A percentile compares a stretch with the other conserved stretches of the same genome.
Evolutionary conservation across 768 basidiomycete species (phyloP).

Genomic region (Paxillus rubicundulus): DNA sequence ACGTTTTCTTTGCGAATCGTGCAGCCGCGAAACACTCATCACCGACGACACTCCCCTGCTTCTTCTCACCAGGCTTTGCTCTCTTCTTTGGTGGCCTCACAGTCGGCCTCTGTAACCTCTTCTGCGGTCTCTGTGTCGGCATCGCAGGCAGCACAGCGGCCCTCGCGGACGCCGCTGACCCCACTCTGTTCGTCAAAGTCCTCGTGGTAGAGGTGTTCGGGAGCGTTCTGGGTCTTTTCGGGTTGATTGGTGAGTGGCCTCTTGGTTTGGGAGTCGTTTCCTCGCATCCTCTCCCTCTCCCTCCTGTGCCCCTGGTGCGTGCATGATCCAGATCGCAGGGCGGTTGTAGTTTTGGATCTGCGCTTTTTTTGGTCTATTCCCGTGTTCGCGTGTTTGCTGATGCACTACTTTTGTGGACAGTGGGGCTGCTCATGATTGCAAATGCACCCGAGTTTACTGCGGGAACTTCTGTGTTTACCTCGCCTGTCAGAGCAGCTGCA

Average conservation of each 20-base stretch:
- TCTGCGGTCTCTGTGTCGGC: slow-evolving; percentile 93
- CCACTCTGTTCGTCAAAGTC: slow-evolving; percentile 92
- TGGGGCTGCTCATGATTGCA: too few species aligned
- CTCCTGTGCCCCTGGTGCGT: too few species aligned
- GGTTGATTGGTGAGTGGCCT: slow-evolving; percentile 73
- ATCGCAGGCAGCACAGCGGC: slow-evolving; percentile 96
- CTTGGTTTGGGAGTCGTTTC: background rate
- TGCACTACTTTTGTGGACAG: too few species aligned
- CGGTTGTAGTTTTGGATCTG: too few species aligned
- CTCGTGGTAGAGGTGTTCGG: slow-evolving; percentile 95
- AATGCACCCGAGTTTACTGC: too few species aligned
- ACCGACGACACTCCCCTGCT: background rate
- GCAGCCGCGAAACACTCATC: background rate
- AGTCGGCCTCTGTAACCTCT: slow-evolving; percentile 89
- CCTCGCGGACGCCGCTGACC: slow-evolving; percentile 92
- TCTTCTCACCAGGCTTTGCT: slow-evolving; percentile 63
- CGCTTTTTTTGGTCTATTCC: too few species aligned
- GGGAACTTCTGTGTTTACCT: too few species aligned
- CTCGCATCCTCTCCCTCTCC: too few species aligned
- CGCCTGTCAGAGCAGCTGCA: too few species aligned
- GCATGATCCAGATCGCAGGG: too few species aligned
- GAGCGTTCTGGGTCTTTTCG: slow-evolving; percentile 89
- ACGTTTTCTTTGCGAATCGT: slow-evolving; percentile 5
- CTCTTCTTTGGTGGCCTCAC: slow-evolving; percentile 97
- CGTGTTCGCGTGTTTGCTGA: too few species aligned